phyloP scores from a whole-genome alignment of 73 alveolate species.

The Paramecium caudatum region DNA sequence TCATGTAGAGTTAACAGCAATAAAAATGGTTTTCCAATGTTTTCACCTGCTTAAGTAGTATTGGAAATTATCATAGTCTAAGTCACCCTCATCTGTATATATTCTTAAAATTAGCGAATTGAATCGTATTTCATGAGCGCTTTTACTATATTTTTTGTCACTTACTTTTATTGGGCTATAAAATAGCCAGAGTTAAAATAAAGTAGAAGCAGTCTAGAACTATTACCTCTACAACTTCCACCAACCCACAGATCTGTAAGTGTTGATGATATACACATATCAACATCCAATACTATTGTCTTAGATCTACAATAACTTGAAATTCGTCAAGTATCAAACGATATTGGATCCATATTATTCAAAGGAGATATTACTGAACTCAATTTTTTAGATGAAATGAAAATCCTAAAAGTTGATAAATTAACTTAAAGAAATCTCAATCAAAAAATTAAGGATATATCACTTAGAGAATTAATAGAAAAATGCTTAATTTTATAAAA shows the following conservation, averaged over 20 bases:
- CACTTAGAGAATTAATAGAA: neutral
- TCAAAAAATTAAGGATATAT: neutral
- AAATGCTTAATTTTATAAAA: slow-evolving; percentile 13
- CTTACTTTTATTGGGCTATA: slow-evolving; percentile 51
- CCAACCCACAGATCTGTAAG: too few species aligned
- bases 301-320: neutral
- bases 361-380: neutral
- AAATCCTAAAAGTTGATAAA: slow-evolving; percentile 10
- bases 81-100: neutral
- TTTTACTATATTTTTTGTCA: neutral
- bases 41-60: slow-evolving; percentile 41
- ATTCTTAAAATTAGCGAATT: neutral
- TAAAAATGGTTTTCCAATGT: neutral
- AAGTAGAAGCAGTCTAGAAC: too few species aligned
- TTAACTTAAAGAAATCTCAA: neutral
- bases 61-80: slow-evolving; percentile 42
- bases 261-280: slow-evolving; percentile 6
- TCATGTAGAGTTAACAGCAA: neutral
- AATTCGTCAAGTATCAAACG: neutral
- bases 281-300: neutral
- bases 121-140: slow-evolving; percentile 12
- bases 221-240: too few species aligned
- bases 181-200: neutral
- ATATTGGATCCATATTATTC: neutral
- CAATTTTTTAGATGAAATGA: neutral